These are phyloP conservation scores for Vanilla planifolia DNA, from an alignment of 106 monocot species.

Conservation along the genomic window DNA sequence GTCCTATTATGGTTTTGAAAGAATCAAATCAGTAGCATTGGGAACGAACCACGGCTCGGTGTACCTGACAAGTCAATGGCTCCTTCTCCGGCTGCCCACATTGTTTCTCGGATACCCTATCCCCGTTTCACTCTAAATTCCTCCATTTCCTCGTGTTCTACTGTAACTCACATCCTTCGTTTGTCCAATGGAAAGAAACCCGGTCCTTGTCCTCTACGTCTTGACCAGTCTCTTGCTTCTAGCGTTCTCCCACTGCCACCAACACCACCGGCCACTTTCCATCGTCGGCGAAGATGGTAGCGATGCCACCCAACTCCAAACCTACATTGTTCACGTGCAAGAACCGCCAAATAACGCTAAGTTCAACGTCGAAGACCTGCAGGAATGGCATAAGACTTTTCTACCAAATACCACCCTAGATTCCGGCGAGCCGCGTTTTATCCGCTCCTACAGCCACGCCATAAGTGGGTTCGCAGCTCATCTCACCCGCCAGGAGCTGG, in stretches of 20 bases:
- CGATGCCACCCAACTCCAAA: not conserved
- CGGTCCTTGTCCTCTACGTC: not conserved
- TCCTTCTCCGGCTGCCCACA: no score
- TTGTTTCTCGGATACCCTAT: no score
- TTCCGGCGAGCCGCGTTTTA: not conserved
- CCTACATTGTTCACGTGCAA: constrained; percentile 18
- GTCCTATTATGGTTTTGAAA: no score
- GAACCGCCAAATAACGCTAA: not conserved
- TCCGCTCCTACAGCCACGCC: constrained; percentile 20
- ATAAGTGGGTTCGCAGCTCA: constrained; percentile 26
- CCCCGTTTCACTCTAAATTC: no score
- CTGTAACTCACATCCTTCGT: no score
- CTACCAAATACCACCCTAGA: not conserved
- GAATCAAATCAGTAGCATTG: no score
- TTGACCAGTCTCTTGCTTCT: not conserved
- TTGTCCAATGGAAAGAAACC: not conserved
- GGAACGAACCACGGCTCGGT: no score
- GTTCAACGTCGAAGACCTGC: not conserved
- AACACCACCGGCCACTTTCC: not conserved
- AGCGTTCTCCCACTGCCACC: not conserved
- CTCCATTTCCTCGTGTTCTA: no score
- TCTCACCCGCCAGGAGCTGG: constrained; percentile 21
- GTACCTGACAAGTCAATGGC: no score
- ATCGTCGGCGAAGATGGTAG: not conserved
- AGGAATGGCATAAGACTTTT: constrained; percentile 12